phyloP scores from a whole-genome alignment of 2,329 filamentous ascomycete species.

The Helotiales sp. region DNA sequence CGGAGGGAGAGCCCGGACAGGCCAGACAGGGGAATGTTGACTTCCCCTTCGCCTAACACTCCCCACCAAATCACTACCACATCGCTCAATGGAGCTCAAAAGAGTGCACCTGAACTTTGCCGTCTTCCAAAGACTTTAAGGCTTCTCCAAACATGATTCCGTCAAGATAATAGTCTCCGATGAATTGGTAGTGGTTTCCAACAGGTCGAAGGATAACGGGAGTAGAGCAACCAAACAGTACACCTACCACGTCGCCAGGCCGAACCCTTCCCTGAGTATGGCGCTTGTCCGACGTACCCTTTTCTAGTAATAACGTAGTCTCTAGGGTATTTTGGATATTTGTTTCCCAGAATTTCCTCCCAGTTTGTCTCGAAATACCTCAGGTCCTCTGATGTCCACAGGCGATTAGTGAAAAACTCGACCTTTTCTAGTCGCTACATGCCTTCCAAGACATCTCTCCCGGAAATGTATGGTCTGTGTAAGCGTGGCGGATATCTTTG shows the following conservation, averaged over 20 bases:
- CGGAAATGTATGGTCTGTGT: too few relatives aligned
- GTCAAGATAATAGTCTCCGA: background rate
- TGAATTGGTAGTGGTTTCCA: background rate
- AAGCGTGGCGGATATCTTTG: too few relatives aligned
- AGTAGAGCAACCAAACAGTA: background rate
- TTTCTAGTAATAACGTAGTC: background rate
- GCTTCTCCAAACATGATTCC: background rate
- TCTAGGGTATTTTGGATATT: too few relatives aligned
- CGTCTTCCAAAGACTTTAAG: background rate
- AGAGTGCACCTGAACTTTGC: background rate
- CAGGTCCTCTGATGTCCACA: too few relatives aligned
- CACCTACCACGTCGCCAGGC: background rate
- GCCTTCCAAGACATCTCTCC: too few relatives aligned
- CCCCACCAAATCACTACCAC: too few relatives aligned
- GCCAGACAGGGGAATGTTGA: background rate
- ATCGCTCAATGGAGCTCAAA: background rate
- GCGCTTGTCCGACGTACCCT: background rate
- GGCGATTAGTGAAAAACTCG: too few relatives aligned
- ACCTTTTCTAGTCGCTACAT: too few relatives aligned
- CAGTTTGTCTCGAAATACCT: too few relatives aligned
- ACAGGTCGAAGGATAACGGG: background rate
- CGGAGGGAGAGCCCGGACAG: too few relatives aligned
- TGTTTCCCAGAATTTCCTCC: too few relatives aligned
- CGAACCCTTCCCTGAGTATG: background rate
- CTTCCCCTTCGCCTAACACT: too few relatives aligned